Conservation (phyloP, 345 rosid species). For the Theobroma cacao region DNA sequence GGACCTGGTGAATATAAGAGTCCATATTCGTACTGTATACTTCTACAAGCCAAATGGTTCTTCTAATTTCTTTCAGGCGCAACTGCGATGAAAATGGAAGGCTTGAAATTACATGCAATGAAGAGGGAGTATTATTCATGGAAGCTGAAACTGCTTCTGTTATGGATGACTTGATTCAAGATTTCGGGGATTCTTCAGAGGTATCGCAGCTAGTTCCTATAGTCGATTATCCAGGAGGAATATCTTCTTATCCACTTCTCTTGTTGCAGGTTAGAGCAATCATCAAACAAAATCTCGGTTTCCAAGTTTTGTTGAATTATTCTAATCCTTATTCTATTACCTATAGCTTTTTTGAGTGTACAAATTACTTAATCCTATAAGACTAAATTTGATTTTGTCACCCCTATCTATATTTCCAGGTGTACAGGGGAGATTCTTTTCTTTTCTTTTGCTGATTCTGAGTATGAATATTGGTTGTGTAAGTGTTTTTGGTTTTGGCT, state of each 20-base stretch:
- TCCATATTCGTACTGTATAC: background rate
- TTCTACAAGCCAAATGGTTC: slow-evolving; percentile 18
- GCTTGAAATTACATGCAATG: slow-evolving; percentile 26
- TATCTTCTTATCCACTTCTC: slow-evolving; percentile 25
- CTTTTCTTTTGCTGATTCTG: too few species aligned
- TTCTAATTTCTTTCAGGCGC: slow-evolving; percentile 16
- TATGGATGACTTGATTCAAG: slow-evolving; percentile 23
- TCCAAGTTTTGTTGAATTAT: too few species aligned
- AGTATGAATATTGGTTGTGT: too few species aligned
- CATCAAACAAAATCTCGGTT: background rate
- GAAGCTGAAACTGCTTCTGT: slow-evolving; percentile 25
- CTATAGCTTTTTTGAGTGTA: background rate
- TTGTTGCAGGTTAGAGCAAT: slow-evolving; percentile 18
- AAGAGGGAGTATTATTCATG: slow-evolving; percentile 19
- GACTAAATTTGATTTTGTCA: too few species aligned
- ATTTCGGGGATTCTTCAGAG: slow-evolving; percentile 5
- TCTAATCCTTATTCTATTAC: too few species aligned
- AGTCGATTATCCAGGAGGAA: slow-evolving; percentile 12
- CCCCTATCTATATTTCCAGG: too few species aligned
- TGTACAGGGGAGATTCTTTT: too few species aligned
- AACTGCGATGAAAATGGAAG: slow-evolving; percentile 26
- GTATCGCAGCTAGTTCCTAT: slow-evolving; percentile 14
- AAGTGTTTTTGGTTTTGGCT: too few species aligned
- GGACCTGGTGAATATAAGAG: background rate
- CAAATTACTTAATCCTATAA: too few species aligned